These are phyloP conservation scores for Penicillium thymicola DNA, from an alignment of 2,329 filamentous ascomycete genomes.

Conservation along the genomic window DNA sequence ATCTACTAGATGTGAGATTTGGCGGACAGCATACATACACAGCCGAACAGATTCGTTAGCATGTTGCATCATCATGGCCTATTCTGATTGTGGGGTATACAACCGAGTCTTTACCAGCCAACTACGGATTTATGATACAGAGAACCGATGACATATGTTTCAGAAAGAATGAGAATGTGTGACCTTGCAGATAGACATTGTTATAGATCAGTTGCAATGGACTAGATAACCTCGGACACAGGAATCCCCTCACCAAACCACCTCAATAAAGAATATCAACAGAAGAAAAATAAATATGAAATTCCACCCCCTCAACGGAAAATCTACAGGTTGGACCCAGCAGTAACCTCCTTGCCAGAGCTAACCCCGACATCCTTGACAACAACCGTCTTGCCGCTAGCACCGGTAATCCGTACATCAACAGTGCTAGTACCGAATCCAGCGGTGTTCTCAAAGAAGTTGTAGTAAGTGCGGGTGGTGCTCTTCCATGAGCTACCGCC, in stretches of 20 bases:
- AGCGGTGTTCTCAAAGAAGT: constrained; percentile 60
- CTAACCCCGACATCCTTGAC: constrained; percentile 48
- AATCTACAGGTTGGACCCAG: constrained; percentile 25
- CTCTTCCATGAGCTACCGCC: constrained; percentile 57
- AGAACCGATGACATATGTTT: neutral
- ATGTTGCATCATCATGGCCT: neutral
- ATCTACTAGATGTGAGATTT: neutral
- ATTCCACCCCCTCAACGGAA: neutral
- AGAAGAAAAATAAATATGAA: neutral
- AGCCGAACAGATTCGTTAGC: neutral
- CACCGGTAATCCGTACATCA: constrained; percentile 55
- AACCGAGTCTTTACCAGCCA: neutral
- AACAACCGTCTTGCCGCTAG: constrained; percentile 50
- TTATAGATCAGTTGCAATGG: neutral
- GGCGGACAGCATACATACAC: neutral
- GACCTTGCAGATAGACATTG: neutral
- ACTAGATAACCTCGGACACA: neutral
- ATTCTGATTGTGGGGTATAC: neutral
- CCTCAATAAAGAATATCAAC: neutral
- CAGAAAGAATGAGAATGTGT: neutral
- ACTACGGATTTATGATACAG: neutral
- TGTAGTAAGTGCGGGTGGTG: constrained; percentile 55
- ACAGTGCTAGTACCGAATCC: constrained; percentile 57
- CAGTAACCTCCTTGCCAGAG: constrained; percentile 21
- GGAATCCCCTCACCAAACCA: neutral